phyloP scores from a whole-genome alignment of 1,139 yeast species.

The Geotrichum klebahnii region DNA sequence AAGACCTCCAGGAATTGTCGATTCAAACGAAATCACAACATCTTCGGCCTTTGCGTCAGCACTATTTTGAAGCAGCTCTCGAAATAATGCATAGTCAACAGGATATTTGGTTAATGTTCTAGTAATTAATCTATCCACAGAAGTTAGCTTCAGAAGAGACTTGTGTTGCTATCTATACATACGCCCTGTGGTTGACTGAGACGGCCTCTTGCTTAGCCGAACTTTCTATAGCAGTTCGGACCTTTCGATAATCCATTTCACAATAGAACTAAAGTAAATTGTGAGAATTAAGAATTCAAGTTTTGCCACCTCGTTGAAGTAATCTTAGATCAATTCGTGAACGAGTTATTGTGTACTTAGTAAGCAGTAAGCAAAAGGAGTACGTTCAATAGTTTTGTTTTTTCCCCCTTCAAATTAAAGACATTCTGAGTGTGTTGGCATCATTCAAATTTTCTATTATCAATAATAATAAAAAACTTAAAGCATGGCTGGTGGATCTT shows the following conservation, averaged over 20 bases:
- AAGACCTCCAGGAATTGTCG: constrained; percentile 22
- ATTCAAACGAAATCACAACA: constrained; percentile 37
- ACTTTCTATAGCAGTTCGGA: constrained; percentile 24
- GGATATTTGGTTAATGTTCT: constrained; percentile 44
- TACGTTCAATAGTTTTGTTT: not conserved
- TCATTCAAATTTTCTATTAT: not conserved
- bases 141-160: not conserved
- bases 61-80: constrained; percentile 43
- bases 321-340: not conserved
- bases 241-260: constrained; percentile 31
- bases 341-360: too few relatives aligned
- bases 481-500: constrained; percentile 6
- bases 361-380: too few relatives aligned
- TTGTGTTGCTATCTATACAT: constrained; percentile 21
- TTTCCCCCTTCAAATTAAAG: not conserved
- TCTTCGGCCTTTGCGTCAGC: constrained; percentile 43
- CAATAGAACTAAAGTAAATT: not conserved
- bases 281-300: not conserved
- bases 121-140: constrained; percentile 35
- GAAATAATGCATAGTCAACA: constrained; percentile 42
- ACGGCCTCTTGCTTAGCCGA: constrained; percentile 33
- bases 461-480: too few relatives aligned
- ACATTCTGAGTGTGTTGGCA: not conserved
- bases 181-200: constrained; percentile 43
- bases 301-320: constrained; percentile 6